Base-by-base conservation (phyloP, 1,284 basidiomycete species). In the Ustilago tritici region DNA sequence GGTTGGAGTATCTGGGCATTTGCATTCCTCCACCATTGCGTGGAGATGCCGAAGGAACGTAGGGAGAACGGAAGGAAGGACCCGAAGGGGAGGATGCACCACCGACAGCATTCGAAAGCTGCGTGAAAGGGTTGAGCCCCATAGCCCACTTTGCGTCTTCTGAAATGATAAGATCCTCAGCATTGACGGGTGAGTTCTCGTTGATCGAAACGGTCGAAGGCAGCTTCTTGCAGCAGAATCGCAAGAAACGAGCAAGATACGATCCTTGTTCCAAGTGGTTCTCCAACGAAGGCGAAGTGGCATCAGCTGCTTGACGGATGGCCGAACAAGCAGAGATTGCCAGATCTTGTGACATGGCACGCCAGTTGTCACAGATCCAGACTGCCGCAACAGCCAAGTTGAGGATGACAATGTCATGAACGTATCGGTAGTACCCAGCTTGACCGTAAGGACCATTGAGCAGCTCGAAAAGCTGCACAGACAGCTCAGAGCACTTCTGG, bases 311-410 rank as follows among this genome's bases (percentile, higher is more conserved):
- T 47, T 73, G 66, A 43, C 75, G 66, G 19, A 78, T 78, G 8
- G 75, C 75, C 14, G 65, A 55, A 46, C 67, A 73, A 8, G 75
- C 75, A 46, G 73, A 66, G 0, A 66, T 72, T 4, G 75, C 75
- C n/a, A 78, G 60, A 54, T 67, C 67, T n/a, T 78, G 70, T 17
- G 66, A 63, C 75, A 78, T 78, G 38, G 75, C 75, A 36, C 75
- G 66, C 75, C 75, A 78, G 23, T 78, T 78, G 56, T 78, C 75
- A 59, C 75, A 78, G 61, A 73, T 78, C 75, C 75, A 78, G 35
- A 78, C 75, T 2, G 75, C 75, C 2, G 75, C 70, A 4, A 78
- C 75, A 0, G 75, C 75, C 58, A 78, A 49, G 64, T 78, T 78
- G 70, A 78, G 75, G 14, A 78, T 78, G 61, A 78, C 75, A 58